Base-by-base conservation (phyloP, 1,139 yeast species). In the Protomyces inouyei region DNA sequence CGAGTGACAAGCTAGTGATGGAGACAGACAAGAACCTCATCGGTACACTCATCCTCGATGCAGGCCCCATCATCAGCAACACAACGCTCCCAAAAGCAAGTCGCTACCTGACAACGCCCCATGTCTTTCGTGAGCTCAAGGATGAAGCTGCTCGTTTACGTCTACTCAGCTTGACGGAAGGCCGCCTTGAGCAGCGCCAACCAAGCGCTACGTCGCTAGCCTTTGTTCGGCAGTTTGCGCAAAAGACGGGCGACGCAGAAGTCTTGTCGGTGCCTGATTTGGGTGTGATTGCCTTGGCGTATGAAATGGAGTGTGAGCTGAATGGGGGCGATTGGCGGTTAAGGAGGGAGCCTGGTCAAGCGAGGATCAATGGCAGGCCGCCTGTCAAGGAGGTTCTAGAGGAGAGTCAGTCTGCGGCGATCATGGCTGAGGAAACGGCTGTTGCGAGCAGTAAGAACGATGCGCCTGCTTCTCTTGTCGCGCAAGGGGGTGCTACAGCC, bases 201-300 rank as follows among this genome's bases (percentile, higher is more conserved):
- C 97, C 98, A 3, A 83, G 80, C 66, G 79, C 82, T 4, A 84
- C 76, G 53, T 82, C 82, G 32, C 82, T 91, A 57, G 83, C 83
- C 68, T 82, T 82, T 67, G 96, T 91, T 12, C 78, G 82, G 12
- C 83, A 81, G 8, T 92, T 93, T 78, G 87, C 98, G 23, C 87
- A 83, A 72, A 78, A 87, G 65, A 92, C 98, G 0, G 98, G 99
- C 73, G 99, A 95, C 77, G 87, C 80, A 70, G 79, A 88, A 2
- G 98, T 93, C 3, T 80, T 95, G 67, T 89, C 97, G 68, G 83
- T 85, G 14, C 92, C 95, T 69, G 99, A 93, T 86, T 79, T 95
- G 56, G 97, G 91, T 72, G 86, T 95, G 65, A 82, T 95, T 67
- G 98, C 99, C 0, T 79, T 93, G 70, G 85, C 97, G 1, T 90